phyloP scores from a whole-genome alignment of 306 rosid species.

The Inga laurina region DNA sequence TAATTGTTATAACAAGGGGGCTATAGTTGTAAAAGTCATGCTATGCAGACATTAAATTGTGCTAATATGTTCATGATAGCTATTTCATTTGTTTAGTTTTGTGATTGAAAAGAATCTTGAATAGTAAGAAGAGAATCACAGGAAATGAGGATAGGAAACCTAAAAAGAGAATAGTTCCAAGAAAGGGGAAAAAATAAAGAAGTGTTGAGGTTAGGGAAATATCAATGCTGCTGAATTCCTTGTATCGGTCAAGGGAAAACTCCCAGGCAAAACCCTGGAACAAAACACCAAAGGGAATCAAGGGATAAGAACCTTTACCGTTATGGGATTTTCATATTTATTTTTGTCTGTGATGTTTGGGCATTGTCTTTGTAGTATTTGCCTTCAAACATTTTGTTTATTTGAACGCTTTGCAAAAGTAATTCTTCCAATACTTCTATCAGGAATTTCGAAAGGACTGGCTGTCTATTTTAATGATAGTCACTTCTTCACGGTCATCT shows the following conservation, averaged over 20 bases:
- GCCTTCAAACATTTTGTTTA: conserved; percentile 3
- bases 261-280: not conserved
- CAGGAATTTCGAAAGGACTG: conserved; percentile 96
- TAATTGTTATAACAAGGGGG: not conserved
- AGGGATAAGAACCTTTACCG: not conserved
- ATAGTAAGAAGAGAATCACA: not conserved
- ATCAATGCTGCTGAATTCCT: not conserved
- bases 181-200: not conserved
- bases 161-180: not conserved
- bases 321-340: not conserved
- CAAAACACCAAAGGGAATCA: not conserved
- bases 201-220: not conserved
- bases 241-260: not conserved
- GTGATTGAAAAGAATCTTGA: not conserved
- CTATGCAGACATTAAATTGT: not conserved
- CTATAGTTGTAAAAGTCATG: not conserved
- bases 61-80: not conserved
- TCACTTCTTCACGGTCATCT: conserved; percentile 92
- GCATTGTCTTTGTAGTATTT: not conserved
- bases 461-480: conserved; percentile 87
- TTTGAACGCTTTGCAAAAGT: not conserved
- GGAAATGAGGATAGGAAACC: not conserved
- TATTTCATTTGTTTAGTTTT: not conserved
- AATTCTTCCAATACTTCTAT: conserved; percentile 16
- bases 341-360: not conserved